Conservation (phyloP, 345 rosid genomes). For the Lumnitzera racemosa region DNA sequence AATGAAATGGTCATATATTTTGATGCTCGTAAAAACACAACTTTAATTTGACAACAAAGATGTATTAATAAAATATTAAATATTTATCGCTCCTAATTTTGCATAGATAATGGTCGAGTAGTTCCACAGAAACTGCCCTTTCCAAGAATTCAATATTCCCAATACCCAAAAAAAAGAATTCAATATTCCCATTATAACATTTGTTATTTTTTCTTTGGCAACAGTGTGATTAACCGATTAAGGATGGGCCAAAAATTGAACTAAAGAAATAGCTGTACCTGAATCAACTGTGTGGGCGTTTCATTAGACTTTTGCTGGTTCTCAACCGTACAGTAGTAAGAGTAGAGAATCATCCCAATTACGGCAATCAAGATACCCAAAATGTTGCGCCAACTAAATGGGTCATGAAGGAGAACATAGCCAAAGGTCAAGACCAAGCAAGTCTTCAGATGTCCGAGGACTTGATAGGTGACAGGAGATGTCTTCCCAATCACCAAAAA, state of each 20-base stretch:
- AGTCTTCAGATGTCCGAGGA: conserved; percentile 97
- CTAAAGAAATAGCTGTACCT: conserved; percentile 38
- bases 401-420: conserved; percentile 80
- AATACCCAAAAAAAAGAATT: too few species aligned
- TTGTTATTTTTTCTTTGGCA: neutral
- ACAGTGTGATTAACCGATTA: neutral
- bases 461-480: conserved; percentile 99
- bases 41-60: too few species aligned
- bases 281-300: conserved; percentile 50
- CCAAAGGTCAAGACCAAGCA: conserved; percentile 98
- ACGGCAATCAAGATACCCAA: conserved; percentile 90
- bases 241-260: neutral
- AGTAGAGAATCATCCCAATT: conserved; percentile 90
- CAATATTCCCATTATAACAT: too few species aligned
- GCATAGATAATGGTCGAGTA: too few species aligned
- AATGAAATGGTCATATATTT: too few species aligned
- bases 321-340: conserved; percentile 69
- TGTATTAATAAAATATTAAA: too few species aligned
- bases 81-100: too few species aligned
- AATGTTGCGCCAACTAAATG: conserved; percentile 96
- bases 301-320: conserved; percentile 81
- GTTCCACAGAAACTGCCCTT: too few species aligned
- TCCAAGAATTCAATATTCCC: too few species aligned
- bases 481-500: conserved; percentile 98
- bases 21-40: too few species aligned